Conservation (phyloP, 2,329 filamentous ascomycete species). For the Neofusicoccum ribis region DNA sequence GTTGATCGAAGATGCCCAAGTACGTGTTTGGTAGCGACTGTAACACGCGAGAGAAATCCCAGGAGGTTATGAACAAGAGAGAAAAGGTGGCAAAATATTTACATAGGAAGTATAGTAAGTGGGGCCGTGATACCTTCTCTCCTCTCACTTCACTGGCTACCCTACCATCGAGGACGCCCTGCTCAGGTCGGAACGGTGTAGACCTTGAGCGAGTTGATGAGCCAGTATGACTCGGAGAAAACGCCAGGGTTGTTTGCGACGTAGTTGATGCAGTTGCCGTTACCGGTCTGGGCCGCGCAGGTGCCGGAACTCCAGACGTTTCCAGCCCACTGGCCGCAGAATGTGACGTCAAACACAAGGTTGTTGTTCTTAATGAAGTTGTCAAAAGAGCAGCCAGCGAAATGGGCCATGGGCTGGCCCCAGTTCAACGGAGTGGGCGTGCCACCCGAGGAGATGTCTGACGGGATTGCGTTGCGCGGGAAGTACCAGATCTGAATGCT, state of each 20-base stretch:
- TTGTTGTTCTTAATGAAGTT: constrained; percentile 38
- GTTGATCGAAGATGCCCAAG: too few species aligned
- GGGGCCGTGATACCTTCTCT: neutral
- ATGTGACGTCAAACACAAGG: constrained; percentile 52
- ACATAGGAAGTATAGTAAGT: neutral
- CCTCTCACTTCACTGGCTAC: neutral
- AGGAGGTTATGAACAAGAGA: neutral
- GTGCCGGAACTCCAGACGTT: constrained; percentile 39
- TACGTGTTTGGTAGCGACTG: too few species aligned
- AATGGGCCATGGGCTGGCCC: constrained; percentile 43
- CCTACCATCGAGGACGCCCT: neutral
- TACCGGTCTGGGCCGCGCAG: constrained; percentile 29
- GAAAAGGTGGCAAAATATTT: neutral
- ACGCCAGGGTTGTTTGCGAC: constrained; percentile 39
- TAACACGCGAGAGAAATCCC: too few species aligned
- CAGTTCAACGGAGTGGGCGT: constrained; percentile 44
- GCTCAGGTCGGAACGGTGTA: constrained; percentile 25
- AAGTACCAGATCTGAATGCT: constrained; percentile 52
- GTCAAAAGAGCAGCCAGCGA: constrained; percentile 39
- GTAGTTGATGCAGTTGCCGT: constrained; percentile 39
- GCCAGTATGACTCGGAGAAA: constrained; percentile 41
- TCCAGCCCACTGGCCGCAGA: constrained; percentile 59
- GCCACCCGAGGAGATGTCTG: constrained; percentile 39
- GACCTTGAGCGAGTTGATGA: constrained; percentile 41
- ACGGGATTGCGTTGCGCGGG: constrained; percentile 40